Evolutionary conservation across 2,329 filamentous ascomycete genomes (phyloP).

Genomic region (Botrytis cinerea): DNA sequence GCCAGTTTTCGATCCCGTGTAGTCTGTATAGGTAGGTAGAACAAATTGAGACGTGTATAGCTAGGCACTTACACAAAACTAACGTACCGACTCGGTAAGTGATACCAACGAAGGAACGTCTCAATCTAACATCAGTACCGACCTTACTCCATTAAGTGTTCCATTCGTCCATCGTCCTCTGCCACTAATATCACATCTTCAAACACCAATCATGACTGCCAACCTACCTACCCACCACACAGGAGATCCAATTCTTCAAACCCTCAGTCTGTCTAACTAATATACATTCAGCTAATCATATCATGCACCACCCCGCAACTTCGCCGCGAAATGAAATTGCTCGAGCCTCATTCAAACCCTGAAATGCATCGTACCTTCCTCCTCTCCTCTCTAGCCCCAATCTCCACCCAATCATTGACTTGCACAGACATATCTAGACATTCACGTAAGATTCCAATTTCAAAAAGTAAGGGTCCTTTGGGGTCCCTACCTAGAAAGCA

Average conservation of each 20-base stretch:
- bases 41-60: neutral
- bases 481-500: neutral
- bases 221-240: neutral
- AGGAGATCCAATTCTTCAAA: neutral
- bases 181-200: neutral
- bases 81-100: neutral
- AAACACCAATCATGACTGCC: neutral
- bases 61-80: neutral
- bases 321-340: constrained; percentile 3
- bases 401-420: neutral
- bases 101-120: neutral
- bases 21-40: neutral
- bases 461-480: neutral
- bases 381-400: neutral
- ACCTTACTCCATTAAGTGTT: too few species aligned
- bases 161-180: neutral
- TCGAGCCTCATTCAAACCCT: constrained; percentile 1
- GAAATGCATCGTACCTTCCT: neutral
- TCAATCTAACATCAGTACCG: neutral
- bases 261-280: neutral
- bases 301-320: neutral
- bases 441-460: neutral
- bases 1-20: neutral
- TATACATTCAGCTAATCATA: neutral
- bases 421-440: neutral